Evolutionary conservation across 1,284 basidiomycete species (phyloP).

Genomic region (Cutaneotrichosporon daszewskae): DNA sequence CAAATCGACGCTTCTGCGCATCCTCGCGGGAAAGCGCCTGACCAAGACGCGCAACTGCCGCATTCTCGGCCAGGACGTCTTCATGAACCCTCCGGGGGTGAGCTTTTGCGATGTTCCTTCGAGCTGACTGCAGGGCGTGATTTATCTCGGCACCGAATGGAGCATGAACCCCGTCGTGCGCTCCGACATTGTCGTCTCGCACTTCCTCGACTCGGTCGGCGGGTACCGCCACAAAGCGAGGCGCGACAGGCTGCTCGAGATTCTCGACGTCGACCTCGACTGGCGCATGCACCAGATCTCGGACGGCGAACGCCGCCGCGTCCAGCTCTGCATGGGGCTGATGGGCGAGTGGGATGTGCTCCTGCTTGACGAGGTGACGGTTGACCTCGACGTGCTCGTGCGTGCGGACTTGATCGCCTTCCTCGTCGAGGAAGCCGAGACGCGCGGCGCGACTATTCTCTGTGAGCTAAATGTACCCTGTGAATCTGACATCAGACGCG

Average conservation of each 20-base stretch:
- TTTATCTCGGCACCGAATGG: constrained; percentile 91
- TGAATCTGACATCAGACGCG: constrained; percentile 55
- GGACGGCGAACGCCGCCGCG: constrained; percentile 88
- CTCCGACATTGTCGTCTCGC: constrained; percentile 77
- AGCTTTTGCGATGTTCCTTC: constrained; percentile 7
- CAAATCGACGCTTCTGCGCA: constrained; percentile 90
- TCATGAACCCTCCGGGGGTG: constrained; percentile 54
- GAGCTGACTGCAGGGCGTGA: constrained; percentile 56
- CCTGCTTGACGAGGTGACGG: constrained; percentile 93
- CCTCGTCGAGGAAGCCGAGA: constrained; percentile 73
- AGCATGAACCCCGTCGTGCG: constrained; percentile 95
- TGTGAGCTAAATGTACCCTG: constrained; percentile 53
- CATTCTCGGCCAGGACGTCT: constrained; percentile 78
- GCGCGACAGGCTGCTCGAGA: constrained; percentile 76
- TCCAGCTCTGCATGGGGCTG: constrained; percentile 94
- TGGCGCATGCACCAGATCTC: constrained; percentile 70
- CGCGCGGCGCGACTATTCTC: constrained; percentile 79
- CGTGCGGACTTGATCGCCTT: constrained; percentile 84
- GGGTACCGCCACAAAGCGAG: constrained; percentile 90
- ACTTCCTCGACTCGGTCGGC: constrained; percentile 90
- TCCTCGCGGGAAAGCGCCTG: constrained; percentile 87
- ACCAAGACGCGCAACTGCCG: constrained; percentile 62
- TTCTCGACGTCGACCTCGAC: constrained; percentile 89
- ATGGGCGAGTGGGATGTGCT: constrained; percentile 95
- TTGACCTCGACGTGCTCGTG: constrained; percentile 97